phyloP scores from a whole-genome alignment of 148 eudicot genomes.

The Fagopyrum esculentum region DNA sequence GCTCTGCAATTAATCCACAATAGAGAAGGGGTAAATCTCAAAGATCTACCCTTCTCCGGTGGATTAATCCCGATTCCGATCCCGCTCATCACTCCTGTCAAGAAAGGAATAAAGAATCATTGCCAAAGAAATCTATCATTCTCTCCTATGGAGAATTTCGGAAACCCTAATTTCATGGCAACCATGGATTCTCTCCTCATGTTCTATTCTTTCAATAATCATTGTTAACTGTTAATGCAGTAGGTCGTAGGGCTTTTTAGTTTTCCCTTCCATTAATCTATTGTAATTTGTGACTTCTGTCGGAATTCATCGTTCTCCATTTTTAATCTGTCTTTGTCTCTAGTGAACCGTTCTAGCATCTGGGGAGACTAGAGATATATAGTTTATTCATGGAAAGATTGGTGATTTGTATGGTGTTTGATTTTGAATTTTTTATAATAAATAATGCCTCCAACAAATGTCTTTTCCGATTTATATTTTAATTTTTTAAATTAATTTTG shows the following conservation, averaged over 20 bases:
- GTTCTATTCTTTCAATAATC: neutral
- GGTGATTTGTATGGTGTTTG: neutral
- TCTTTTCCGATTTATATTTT: neutral
- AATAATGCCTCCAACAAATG: neutral
- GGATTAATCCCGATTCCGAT: neutral
- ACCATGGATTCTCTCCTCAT: constrained; percentile 1
- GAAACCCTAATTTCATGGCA: constrained; percentile 6
- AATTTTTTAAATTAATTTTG: neutral
- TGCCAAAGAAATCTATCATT: neutral
- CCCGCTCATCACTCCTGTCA: neutral
- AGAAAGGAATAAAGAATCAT: constrained; percentile 2
- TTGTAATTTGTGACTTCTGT: neutral
- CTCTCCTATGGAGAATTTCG: neutral
- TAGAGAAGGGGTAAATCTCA: neutral
- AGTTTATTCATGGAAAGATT: neutral
- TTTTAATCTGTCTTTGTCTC: neutral
- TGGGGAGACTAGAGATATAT: neutral
- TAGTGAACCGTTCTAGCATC: too few relatives aligned
- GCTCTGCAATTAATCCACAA: neutral
- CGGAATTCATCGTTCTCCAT: neutral
- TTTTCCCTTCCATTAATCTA: neutral
- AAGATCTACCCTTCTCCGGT: neutral
- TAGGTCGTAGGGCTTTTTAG: neutral
- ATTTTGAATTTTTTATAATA: neutral
- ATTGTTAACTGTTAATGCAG: neutral